Base-by-base conservation (phyloP, 2,329 filamentous ascomycete species). In the Blastomyces emzantsi region DNA sequence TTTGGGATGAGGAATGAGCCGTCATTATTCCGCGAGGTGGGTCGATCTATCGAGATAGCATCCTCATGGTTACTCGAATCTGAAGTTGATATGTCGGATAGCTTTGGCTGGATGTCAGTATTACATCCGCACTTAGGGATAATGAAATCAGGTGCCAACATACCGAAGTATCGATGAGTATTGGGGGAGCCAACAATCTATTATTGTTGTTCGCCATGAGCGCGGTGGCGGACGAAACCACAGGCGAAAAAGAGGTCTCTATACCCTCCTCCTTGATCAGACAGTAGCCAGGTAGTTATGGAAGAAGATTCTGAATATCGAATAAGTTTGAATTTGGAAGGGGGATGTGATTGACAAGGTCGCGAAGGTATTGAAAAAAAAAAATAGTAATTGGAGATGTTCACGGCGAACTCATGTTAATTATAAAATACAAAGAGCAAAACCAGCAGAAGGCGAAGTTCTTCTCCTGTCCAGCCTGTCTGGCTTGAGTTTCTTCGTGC, bases 111-210 rank as follows among this genome's bases (percentile, higher is more conserved):
- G 2, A 60, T 22, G 28, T 63, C 45, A 60, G 28, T 43, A 45
- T 61, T 28, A 15, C 9, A 58, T 58, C 11, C 36, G 5, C 13
- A 25, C 17, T 17, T 43, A 22, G 19, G 30, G 51, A 49, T 47
- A 15, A 49, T 49, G 45, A 45, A 22, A 15, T 22, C 17, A 8
- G 57, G 45, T 9, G 15, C 22, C 30, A 28, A 47, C 66, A 64
- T 61, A 68, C 66, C 25, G 62, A 62, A 33, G 66, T 68, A 55
- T 67, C 61, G 39, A 68, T 63, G 43, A 65, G 63, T 45, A 66
- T 67, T 22, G 65, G 56, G 25, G 66, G 66, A 45, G 64, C 64
- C 39, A 66, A 64, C 51, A 68, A 62, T 63, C 63, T 65, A 43
- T 64, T 64, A 54, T 64, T 64, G 43, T 64, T 65, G 57, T 66